Base-by-base conservation (phyloP, 345 rosid genomes). In the Salix dunnii region DNA sequence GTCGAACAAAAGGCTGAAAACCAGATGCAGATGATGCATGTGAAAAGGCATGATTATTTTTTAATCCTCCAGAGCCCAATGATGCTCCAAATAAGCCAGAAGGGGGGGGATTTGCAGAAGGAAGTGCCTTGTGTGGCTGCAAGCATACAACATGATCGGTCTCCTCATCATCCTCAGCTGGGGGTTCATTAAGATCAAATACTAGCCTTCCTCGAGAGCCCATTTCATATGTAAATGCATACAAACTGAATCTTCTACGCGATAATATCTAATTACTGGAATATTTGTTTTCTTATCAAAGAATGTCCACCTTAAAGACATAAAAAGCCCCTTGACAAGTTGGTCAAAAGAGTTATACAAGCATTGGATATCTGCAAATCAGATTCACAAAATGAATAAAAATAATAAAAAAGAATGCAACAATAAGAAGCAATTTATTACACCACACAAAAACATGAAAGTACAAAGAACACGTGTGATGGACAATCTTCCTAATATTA, bases 151-250 rank as follows among this genome's bases (percentile, higher is more conserved):
- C 78, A 78, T 51, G 61, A 71, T 89, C 92, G 79, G 67, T 82
- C 76, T 85, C 92, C 82, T 84, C 97, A 20, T 85, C 91, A 74
- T 91, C 94, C 72, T 90, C 94, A 25, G 86, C 81, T 25, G 99
- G 98, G 78, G 91, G 94, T 84, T 96, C 99, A 85, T 96, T 96
- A 89, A 96, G 98, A 90, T 96, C 99, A 91, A 96, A 94, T 78
- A 94, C 78, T 63, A 82, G 83, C 89, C 85, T 91, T 85, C 97
- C 95, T 80, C 90, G 86, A 74, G 95, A 90, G 80, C 94, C 94
- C 99, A 96, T 96, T 83, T 91, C 91, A 86, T 88, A 81, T 75
- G 89, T 82, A 85, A 82, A 85, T 85, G 90, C 95, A 91, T 96
- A 86, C 89, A 91, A 90, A 80, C 84, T 72, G 81, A 70, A 31